Percentiles rank a stretch among this genome's conserved stretches.
Evolutionary conservation across 768 basidiomycete genomes (phyloP).

Genomic region (Auricularia heimuer): DNA sequence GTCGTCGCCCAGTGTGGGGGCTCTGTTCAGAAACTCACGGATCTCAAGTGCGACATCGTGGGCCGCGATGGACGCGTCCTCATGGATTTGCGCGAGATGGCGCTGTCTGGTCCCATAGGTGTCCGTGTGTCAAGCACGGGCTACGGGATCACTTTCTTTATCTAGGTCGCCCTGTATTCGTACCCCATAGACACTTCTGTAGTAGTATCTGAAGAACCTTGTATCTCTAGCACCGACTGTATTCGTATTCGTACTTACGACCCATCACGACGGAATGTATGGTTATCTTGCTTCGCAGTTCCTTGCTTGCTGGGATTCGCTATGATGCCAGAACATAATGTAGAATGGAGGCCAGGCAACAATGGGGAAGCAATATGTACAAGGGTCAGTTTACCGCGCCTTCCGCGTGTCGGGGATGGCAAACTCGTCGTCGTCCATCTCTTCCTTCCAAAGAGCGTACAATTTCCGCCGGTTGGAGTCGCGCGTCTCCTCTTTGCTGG

Average conservation of each 20-base stretch:
- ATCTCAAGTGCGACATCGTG: background rate
- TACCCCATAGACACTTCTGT: background rate
- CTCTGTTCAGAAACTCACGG: background rate
- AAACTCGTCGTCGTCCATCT: slow-evolving; percentile 26
- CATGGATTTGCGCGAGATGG: slow-evolving; percentile 1
- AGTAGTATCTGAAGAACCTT: background rate
- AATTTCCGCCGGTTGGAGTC: slow-evolving; percentile 76
- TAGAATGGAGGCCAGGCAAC: too few relatives aligned
- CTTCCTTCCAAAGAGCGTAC: slow-evolving; percentile 67
- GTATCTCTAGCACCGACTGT: background rate
- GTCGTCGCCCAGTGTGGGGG: background rate
- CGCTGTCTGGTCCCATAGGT: background rate
- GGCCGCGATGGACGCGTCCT: background rate
- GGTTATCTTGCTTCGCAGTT: too few relatives aligned
- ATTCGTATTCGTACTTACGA: too few relatives aligned
- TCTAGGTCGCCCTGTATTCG: background rate
- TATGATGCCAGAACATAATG: too few relatives aligned
- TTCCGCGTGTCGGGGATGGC: background rate
- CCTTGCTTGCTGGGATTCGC: too few relatives aligned
- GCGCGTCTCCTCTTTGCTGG: slow-evolving; percentile 62
- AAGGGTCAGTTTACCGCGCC: too few relatives aligned
- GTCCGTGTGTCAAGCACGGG: background rate
- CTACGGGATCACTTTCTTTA: background rate
- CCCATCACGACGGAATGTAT: background rate
- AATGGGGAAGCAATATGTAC: too few relatives aligned